Evolutionary conservation across 2,329 filamentous ascomycete species (phyloP), one percentile per base, ranked within the genome.

Genomic region (Penicillium sp.): DNA sequence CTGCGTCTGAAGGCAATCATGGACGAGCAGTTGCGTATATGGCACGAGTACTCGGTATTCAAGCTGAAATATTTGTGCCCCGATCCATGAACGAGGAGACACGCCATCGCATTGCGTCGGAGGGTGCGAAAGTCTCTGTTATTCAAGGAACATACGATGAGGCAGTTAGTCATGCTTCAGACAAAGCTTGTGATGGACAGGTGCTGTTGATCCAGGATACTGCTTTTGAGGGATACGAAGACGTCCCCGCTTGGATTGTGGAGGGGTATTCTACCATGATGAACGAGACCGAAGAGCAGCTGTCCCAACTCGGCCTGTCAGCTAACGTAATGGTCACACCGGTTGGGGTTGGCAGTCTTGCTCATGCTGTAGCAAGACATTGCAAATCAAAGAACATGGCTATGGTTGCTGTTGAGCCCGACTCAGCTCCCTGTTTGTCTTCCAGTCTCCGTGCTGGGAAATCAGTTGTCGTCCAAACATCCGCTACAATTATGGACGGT

Each of bases 221-320:
- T 8, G 81, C 85, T 0, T 89, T 88, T 63, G 79, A 81, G 0
- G 85, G 83, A 2, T 90, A 89, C 62, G 81, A 85, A 45, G 77
- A 84, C 37, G 82, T 91, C 5, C 88, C 89, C 0, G 45, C 83
- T 70, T 92, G 87, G 85, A 88, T 92, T 22, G 87, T 91, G 0
- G 85, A 93, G 57, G 90, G 90, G 0, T 94, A 93, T 64, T 79
- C 79, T 4, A 91, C 89, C 0, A 87, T 92, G 81, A 76, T 92
- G 58, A 69, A 73, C 3, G 90, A 94, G 66, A 76, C 84, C 0
- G 87, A 91, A 48, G 68, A 77, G 20, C 88, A 92, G 65, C 66
- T 87, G 9, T 67, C 77, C 0, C 71, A 73, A 0, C 60, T 75
- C 0, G 70, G 66, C 1, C 62, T 75, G 0, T 60, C 65, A 4